Percentiles rank a stretch among this genome's conserved stretches.
Conservation (phyloP, 495 filamentous ascomycete species). For the Physcia stellaris region DNA sequence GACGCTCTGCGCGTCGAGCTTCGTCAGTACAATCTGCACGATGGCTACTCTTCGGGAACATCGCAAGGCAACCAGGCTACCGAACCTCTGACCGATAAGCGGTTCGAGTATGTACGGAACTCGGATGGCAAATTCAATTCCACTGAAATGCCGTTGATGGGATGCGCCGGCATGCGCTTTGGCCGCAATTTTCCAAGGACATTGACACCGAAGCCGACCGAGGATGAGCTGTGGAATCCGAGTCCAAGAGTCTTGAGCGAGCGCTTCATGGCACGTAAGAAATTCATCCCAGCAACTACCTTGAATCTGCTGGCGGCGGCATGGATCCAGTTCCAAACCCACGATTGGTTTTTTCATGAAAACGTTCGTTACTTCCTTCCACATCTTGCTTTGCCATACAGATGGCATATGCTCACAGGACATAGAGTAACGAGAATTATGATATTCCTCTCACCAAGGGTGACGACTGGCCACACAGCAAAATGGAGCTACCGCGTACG, state of each 20-base stretch:
- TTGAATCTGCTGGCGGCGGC: slow-evolving; percentile 31
- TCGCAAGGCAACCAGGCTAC: too few relatives aligned
- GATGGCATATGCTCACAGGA: too few relatives aligned
- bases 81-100: too few relatives aligned
- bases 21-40: slow-evolving; percentile 25
- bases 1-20: slow-evolving; percentile 26
- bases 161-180: slow-evolving; percentile 27
- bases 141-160: slow-evolving; percentile 25
- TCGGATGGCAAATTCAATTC: slow-evolving; percentile 30
- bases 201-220: slow-evolving; percentile 18
- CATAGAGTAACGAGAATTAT: too few relatives aligned
- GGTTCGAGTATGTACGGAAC: slow-evolving; percentile 19
- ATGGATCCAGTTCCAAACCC: slow-evolving; percentile 34
- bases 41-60: slow-evolving; percentile 20
- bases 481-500: too few relatives aligned
- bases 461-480: too few relatives aligned
- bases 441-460: too few relatives aligned
- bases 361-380: slow-evolving; percentile 6
- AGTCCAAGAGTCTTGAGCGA: slow-evolving; percentile 26
- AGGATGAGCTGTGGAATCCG: slow-evolving; percentile 27
- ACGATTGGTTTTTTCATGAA: slow-evolving; percentile 27
- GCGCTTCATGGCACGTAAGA: slow-evolving; percentile 20
- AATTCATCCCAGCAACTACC: slow-evolving; percentile 28
- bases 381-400: too few relatives aligned
- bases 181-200: slow-evolving; percentile 19